Evolutionary conservation across 2,329 filamentous ascomycete genomes (phyloP).

Genomic region (Aplosporella prunicola): DNA sequence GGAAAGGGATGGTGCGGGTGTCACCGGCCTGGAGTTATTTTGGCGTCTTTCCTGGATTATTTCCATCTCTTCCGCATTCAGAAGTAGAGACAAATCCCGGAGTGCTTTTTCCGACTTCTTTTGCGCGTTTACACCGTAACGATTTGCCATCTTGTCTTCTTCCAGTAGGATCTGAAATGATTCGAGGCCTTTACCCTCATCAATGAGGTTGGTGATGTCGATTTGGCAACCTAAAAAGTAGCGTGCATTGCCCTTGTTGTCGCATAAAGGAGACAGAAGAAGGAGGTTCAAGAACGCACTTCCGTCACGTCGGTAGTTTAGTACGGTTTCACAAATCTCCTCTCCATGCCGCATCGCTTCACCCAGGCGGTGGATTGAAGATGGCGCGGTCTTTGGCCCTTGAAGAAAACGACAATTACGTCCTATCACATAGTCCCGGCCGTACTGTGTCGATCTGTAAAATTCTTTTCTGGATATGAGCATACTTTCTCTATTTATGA

Average conservation of each 20-base stretch:
- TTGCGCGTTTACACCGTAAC: conserved; percentile 6
- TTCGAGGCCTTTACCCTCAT: conserved; percentile 54
- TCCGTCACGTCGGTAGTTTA: conserved; percentile 65
- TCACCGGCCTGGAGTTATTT: conserved; percentile 49
- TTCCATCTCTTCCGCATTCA: conserved; percentile 28
- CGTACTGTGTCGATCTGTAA: conserved; percentile 61
- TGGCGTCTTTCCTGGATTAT: conserved; percentile 51
- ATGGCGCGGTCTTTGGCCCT: conserved; percentile 56
- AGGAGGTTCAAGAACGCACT: conserved; percentile 64
- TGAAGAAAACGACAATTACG: conserved; percentile 69
- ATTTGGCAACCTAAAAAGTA: conserved; percentile 65
- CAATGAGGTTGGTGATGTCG: conserved; percentile 58
- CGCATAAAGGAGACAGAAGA: conserved; percentile 58
- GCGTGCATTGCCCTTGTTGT: conserved; percentile 52
- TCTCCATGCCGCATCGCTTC: conserved; percentile 51
- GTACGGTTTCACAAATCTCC: conserved; percentile 60
- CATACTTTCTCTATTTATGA: background rate
- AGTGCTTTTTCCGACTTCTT: conserved; percentile 18
- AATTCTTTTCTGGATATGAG: too few relatives aligned
- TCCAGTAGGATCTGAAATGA: conserved; percentile 44
- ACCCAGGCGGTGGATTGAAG: conserved; percentile 51
- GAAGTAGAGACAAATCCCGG: conserved; percentile 20
- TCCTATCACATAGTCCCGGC: conserved; percentile 60
- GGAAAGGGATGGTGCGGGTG: conserved; percentile 43
- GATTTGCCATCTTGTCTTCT: conserved; percentile 12